A percentile compares a stretch with the other conserved stretches of the same genome.
Evolutionary conservation across 202 grass and related monocot genomes (phyloP).

Genomic region (Zizania palustris): DNA sequence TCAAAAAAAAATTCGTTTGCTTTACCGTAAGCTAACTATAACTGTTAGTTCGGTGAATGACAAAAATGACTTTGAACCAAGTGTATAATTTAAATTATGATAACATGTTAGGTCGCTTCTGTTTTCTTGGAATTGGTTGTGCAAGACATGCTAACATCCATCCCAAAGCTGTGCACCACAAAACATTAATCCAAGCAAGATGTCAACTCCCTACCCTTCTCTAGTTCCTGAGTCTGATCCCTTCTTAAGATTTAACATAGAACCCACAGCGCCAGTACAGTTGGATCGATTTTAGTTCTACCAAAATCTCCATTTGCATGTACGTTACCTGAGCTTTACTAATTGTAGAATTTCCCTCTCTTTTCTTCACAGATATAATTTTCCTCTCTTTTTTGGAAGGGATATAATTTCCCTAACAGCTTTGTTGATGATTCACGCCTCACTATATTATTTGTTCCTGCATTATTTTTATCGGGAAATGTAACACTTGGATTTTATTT

Average conservation of each 20-base stretch:
- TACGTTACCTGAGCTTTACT: conserved; percentile 37
- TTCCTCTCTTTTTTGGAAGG: not conserved
- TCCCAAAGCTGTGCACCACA: conserved; percentile 37
- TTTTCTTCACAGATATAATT: not conserved
- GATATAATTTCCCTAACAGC: not conserved
- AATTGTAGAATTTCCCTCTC: not conserved
- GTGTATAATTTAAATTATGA: conserved; percentile 39
- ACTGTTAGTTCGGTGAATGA: conserved; percentile 38
- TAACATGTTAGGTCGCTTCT: conserved; percentile 50
- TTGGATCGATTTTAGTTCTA: conserved; percentile 18
- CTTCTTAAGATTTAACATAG: conserved; percentile 36
- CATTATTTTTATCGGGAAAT: conserved; percentile 5
- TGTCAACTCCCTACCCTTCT: conserved; percentile 23
- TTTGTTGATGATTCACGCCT: not conserved
- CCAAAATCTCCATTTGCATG: conserved; percentile 25
- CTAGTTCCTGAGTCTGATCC: conserved; percentile 18
- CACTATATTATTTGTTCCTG: not conserved
- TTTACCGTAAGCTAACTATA: conserved; percentile 22
- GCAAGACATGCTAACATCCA: conserved; percentile 44
- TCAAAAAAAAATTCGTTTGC: no score
- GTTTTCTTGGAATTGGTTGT: conserved; percentile 44
- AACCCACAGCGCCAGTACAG: conserved; percentile 2
- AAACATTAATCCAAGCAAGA: conserved; percentile 45
- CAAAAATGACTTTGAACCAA: conserved; percentile 12
- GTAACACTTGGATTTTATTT: conserved; percentile 1